phyloP scores from a whole-genome alignment of 352 stramenopile genomes.

The Globisporangium acanthophoron region DNA sequence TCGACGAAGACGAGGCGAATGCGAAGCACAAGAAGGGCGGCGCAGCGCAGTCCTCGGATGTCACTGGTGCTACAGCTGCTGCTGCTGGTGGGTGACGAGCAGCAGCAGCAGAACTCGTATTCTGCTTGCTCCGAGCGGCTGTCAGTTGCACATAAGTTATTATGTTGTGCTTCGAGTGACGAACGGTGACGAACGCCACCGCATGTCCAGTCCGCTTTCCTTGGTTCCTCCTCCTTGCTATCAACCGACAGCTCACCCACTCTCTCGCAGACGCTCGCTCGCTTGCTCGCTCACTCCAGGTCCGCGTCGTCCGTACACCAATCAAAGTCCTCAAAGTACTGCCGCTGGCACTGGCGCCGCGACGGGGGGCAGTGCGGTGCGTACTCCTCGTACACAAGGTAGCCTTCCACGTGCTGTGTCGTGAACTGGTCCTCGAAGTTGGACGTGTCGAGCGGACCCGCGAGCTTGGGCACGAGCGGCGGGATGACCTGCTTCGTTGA shows the following conservation, averaged over 20 bases:
- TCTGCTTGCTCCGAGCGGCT: neutral
- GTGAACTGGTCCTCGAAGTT: conserved; percentile 80
- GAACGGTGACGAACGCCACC: neutral
- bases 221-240: neutral
- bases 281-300: conserved; percentile 16
- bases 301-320: conserved; percentile 56
- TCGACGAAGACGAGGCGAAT: conserved; percentile 68
- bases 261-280: neutral
- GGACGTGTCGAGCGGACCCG: conserved; percentile 45
- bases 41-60: neutral
- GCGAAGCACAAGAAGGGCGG: conserved; percentile 23
- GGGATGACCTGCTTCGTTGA: conserved; percentile 67
- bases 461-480: conserved; percentile 48
- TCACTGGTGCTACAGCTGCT: neutral
- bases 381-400: conserved; percentile 53
- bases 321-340: conserved; percentile 70
- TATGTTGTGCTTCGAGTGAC: neutral
- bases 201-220: too few relatives aligned
- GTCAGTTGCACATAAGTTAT: neutral
- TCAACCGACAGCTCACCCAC: too few relatives aligned
- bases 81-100: neutral
- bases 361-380: conserved; percentile 20
- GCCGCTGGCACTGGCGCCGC: conserved; percentile 15
- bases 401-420: conserved; percentile 52
- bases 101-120: too few relatives aligned